These are phyloP conservation scores for Psidium friedrichsthalianum DNA, from an alignment of 345 rosid species.

Conservation along the genomic window DNA sequence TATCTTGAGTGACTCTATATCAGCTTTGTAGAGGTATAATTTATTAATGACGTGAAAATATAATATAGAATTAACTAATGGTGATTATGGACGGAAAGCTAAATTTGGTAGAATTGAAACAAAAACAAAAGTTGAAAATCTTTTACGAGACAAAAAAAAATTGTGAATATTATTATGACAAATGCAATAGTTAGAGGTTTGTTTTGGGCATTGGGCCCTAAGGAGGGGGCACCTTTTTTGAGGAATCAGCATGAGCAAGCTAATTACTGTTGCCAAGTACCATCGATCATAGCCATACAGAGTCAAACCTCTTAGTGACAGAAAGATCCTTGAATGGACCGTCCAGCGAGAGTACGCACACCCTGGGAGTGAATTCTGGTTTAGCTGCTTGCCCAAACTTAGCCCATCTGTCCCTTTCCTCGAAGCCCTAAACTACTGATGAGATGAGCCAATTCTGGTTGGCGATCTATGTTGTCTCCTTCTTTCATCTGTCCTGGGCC, in stretches of 20 bases:
- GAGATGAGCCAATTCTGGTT: not conserved
- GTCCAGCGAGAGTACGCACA: not conserved
- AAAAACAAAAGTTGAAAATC: too few species aligned
- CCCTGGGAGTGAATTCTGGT: not conserved
- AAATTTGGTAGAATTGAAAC: too few species aligned
- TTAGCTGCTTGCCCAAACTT: not conserved
- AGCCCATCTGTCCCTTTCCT: not conserved
- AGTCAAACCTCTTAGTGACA: not conserved
- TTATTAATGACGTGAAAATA: too few species aligned
- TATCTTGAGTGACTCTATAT: too few species aligned
- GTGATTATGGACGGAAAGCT: too few species aligned
- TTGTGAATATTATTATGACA: too few species aligned
- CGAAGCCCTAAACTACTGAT: not conserved
- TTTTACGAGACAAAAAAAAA: too few species aligned
- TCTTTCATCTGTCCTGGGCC: not conserved
- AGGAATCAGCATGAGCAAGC: not conserved
- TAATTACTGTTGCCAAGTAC: not conserved
- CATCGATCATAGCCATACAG: not conserved
- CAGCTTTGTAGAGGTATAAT: too few species aligned
- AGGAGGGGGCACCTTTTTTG: too few species aligned
- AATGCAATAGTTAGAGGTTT: too few species aligned
- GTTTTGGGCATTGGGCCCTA: too few species aligned
- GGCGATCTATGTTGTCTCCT: not conserved
- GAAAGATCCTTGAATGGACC: not conserved
- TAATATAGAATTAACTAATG: too few species aligned